Evolutionary conservation across 805 yeast species (phyloP), one percentile per base, ranked within the genome.

Genomic region (Metschnikowia continentalis): DNA sequence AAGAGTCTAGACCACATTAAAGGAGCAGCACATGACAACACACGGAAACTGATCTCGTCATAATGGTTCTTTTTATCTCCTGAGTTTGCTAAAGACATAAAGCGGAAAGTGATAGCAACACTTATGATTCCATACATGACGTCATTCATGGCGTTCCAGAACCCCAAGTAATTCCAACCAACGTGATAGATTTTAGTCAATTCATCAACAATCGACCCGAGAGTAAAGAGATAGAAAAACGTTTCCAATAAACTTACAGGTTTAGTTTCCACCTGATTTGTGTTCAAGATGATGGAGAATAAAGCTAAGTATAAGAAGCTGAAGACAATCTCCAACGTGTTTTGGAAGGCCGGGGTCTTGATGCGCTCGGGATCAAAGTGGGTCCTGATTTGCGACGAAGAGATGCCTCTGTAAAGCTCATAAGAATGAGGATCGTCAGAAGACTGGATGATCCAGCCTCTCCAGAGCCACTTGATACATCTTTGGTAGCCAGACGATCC

Each of bases 371-470:
- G 92, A 58, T 85, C 83, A 58, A 88, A 88, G 67, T 90, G 97
- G 2, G 78, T 66, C 48, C 68, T 56, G 52, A 87, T 71, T 13
- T 75, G 70, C 4, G 82, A 70, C 22, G 83, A 80, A 0, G 82
- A 74, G 13, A 83, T 78, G 0, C 82, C 82, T 54, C 76, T 78
- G 65, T 85, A 88, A 50, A 84, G 61, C 23, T 81, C 83, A 59
- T 86, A 90, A 14, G 83, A 81, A 22, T 79, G 76, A 5, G 94
- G 88, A 62, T 88, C 89, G 13, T 65, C 66, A 11, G 83, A 80
- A 20, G 86, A 79, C 67, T 89, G 96, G 46, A 87, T 77, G 54
- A 90, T 87, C 96, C 96, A 88, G 30, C 97, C 97, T 50, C 91
- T 74, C 97, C 97, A 90, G 45, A 90, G 67, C 96, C 96, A 90